Base-by-base conservation (phyloP, 1,284 basidiomycete genomes). In the Cutaneotrichosporon cavernicola region DNA sequence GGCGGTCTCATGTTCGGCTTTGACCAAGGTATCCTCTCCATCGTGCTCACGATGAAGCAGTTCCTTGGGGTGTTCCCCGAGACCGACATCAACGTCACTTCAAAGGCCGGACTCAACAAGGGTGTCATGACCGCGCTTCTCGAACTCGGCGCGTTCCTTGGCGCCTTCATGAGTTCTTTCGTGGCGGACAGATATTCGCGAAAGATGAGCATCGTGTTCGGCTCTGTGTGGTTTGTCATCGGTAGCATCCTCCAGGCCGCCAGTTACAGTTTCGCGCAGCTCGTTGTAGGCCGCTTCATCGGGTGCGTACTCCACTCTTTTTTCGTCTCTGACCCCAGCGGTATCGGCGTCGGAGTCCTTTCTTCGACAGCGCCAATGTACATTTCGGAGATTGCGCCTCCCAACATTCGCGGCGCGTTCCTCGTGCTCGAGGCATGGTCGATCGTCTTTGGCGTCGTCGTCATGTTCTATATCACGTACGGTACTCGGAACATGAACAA, bases 381-480 rank as follows among this genome's bases (percentile, higher is more conserved):
- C 66, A 76, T 81, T 40, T 70, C 78, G 5, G 79, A 80, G 57
- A 66, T 73, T 38, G 63, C 72, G 0, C 70, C 72, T 1, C 73
- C 73, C 1, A 71, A 75, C 52, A 86, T 91, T 13, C 85, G 90
- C 65, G 90, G 90, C 10, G 87, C 87, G 73, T 81, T 91, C 51
- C 88, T 91, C 50, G 88, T 87, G 2, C 83, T 92, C 14, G 89
- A 91, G 73, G 89, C 90, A 70, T 82, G 89, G 13, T 85, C 86
- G 6, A 90, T 91, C 72, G 87, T 88, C 0, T 86, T 88, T 65
- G 89, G 73, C 21, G 67, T 69, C 5, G 63, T 64, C 8, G 40
- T 63, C 36, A 64, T 65, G 60, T 71, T 62, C 43, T 64, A 63
- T 57, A 63, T 55, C 34, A 57, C 70, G 11, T 73, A 71, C 55